phyloP scores from a whole-genome alignment of 345 rosid genomes.

The Rhodomyrtus tomentosa region DNA sequence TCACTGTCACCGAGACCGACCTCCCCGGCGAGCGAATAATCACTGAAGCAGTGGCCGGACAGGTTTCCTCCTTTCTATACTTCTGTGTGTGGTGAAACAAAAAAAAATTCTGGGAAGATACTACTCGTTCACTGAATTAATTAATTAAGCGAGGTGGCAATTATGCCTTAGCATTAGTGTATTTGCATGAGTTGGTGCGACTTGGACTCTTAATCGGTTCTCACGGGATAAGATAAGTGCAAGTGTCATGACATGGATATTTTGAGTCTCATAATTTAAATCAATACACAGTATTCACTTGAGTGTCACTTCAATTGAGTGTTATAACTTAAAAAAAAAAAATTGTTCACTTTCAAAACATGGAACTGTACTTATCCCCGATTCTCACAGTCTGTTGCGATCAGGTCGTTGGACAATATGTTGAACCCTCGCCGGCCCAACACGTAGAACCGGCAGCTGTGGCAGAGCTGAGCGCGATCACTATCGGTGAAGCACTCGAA shows the following conservation, averaged over 20 bases:
- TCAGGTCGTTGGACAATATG: slow-evolving; percentile 43
- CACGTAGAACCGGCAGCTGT: slow-evolving; percentile 1
- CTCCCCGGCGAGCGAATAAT: slow-evolving; percentile 38
- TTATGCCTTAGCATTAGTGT: background rate
- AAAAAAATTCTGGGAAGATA: background rate
- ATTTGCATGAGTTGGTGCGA: background rate
- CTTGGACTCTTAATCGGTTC: background rate
- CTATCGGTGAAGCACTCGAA: slow-evolving; percentile 68
- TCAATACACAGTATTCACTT: too few species aligned
- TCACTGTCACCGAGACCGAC: slow-evolving; percentile 41
- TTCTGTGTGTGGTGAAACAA: background rate
- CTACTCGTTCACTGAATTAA: background rate
- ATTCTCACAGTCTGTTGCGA: background rate
- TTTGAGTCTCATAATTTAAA: too few species aligned
- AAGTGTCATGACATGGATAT: too few species aligned
- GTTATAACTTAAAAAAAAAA: too few species aligned
- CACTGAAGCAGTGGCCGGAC: slow-evolving; percentile 53
- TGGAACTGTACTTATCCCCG: too few species aligned
- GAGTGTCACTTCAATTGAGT: too few species aligned
- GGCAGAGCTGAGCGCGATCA: slow-evolving; percentile 23
- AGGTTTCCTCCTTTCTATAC: slow-evolving; percentile 11
- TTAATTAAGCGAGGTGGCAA: background rate
- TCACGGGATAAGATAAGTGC: too few species aligned
- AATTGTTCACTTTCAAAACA: too few species aligned
- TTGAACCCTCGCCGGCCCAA: slow-evolving; percentile 27